These are phyloP conservation scores for Yamadazyma siamensis DNA, from an alignment of 1,139 yeast genomes.

Conservation along the genomic window DNA sequence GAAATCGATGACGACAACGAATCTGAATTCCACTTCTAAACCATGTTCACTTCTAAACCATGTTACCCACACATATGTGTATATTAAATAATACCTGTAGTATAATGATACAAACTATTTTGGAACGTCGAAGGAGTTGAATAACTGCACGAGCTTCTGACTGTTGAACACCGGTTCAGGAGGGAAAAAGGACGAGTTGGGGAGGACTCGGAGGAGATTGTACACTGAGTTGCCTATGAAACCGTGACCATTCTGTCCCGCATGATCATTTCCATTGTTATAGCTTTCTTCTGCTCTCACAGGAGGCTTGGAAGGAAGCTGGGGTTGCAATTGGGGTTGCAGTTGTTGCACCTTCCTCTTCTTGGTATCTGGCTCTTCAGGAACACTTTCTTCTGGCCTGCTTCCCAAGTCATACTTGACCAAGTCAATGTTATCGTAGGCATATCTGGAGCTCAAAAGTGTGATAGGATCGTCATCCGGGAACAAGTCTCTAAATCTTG, in stretches of 20 bases:
- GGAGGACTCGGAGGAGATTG: slow-evolving; percentile 51
- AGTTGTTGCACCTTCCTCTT: slow-evolving; percentile 15
- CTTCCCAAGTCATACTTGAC: slow-evolving; percentile 44
- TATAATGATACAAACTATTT: too few species aligned
- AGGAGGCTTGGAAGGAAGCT: slow-evolving; percentile 13
- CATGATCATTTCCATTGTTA: too few species aligned
- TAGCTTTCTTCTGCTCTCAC: slow-evolving; percentile 6
- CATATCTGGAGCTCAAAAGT: slow-evolving; percentile 45
- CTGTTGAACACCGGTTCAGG: slow-evolving; percentile 38
- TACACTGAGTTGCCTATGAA: slow-evolving; percentile 53
- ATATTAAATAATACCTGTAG: too few species aligned
- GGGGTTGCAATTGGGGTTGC: too few species aligned
- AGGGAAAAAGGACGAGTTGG: slow-evolving; percentile 48
- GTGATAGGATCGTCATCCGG: slow-evolving; percentile 53
- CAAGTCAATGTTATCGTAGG: slow-evolving; percentile 38
- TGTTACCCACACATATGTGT: too few species aligned
- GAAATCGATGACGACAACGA: slow-evolving; percentile 13
- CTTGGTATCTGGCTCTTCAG: slow-evolving; percentile 18
- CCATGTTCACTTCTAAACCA: slow-evolving; percentile 1
- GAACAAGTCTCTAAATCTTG: slow-evolving; percentile 62
- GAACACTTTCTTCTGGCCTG: slow-evolving; percentile 11
- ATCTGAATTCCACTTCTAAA: slow-evolving; percentile 18
- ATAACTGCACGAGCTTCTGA: slow-evolving; percentile 39
- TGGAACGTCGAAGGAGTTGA: too few species aligned
- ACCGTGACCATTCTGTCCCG: slow-evolving; percentile 14